phyloP scores from a whole-genome alignment of 2,329 filamentous ascomycete species.

The Teratosphaeria nubilosa region DNA sequence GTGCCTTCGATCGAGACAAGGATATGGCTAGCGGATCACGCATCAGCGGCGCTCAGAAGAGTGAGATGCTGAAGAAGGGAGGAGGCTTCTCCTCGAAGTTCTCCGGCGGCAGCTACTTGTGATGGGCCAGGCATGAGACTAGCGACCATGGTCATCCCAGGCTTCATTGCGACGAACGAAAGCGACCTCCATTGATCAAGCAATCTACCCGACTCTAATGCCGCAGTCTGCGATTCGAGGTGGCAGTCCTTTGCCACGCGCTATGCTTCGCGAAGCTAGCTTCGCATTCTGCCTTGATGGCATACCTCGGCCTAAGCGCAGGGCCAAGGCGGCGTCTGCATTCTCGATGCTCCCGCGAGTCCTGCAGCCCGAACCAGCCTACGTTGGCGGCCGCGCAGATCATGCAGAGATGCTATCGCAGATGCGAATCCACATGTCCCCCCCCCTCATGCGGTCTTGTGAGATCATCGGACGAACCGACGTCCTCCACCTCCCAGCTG shows the following conservation, averaged over 20 bases:
- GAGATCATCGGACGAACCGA: neutral
- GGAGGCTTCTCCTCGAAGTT: conserved; percentile 76
- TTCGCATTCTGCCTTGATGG: neutral
- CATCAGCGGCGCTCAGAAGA: conserved; percentile 58
- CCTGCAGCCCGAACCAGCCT: neutral
- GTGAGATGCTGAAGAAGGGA: conserved; percentile 69
- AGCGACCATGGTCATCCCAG: too few species aligned
- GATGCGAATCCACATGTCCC: neutral
- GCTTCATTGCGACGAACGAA: too few species aligned
- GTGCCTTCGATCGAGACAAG: conserved; percentile 84
- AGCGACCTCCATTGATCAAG: too few species aligned
- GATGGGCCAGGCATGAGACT: neutral
- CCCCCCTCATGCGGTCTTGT: neutral
- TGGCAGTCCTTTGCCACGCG: neutral
- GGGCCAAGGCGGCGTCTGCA: neutral
- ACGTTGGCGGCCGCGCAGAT: neutral
- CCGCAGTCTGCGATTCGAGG: neutral
- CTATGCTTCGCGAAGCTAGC: neutral
- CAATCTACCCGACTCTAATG: too few species aligned
- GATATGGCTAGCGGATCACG: conserved; percentile 73
- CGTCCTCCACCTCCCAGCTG: neutral
- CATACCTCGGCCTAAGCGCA: neutral
- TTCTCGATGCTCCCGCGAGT: neutral
- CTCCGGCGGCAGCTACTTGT: conserved; percentile 58
- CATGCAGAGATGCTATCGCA: neutral